Conservation (phyloP, 306 rosid genomes). For the Quercus parvula region DNA sequence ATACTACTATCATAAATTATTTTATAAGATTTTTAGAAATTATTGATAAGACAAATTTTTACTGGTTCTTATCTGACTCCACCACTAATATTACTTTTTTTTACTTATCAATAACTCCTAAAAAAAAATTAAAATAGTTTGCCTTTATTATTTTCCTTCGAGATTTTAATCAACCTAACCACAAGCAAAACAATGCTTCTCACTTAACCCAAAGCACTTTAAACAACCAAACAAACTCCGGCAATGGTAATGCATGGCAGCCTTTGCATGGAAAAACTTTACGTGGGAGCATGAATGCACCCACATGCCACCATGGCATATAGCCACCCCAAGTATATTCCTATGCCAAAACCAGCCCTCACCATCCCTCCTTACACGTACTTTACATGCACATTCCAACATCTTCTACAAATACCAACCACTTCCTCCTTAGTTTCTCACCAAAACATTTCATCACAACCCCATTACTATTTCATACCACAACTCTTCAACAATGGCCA, state of each 20-base stretch:
- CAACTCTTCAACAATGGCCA: neutral
- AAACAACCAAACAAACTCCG: too few species aligned
- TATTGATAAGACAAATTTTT: too few species aligned
- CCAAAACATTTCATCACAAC: neutral
- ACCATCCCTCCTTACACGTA: slow-evolving; percentile 1
- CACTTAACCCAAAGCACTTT: too few species aligned
- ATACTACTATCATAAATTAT: too few species aligned
- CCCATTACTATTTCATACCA: neutral
- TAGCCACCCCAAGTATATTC: neutral
- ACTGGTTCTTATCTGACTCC: too few species aligned
- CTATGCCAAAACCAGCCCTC: neutral
- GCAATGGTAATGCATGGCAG: neutral
- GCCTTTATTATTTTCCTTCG: too few species aligned
- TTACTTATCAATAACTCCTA: too few species aligned
- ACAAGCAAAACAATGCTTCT: too few species aligned
- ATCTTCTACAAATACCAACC: neutral
- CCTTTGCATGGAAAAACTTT: neutral
- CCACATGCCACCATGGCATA: neutral
- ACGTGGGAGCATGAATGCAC: slow-evolving; percentile 2
- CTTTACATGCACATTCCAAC: slow-evolving; percentile 3
- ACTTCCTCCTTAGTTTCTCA: neutral
- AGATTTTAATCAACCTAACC: too few species aligned
- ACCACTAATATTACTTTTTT: too few species aligned
- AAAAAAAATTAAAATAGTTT: too few species aligned
- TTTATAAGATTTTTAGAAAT: too few species aligned